These are phyloP conservation scores for Podospora sp. DNA, from an alignment of 495 filamentous ascomycete genomes.

Conservation along the genomic window DNA sequence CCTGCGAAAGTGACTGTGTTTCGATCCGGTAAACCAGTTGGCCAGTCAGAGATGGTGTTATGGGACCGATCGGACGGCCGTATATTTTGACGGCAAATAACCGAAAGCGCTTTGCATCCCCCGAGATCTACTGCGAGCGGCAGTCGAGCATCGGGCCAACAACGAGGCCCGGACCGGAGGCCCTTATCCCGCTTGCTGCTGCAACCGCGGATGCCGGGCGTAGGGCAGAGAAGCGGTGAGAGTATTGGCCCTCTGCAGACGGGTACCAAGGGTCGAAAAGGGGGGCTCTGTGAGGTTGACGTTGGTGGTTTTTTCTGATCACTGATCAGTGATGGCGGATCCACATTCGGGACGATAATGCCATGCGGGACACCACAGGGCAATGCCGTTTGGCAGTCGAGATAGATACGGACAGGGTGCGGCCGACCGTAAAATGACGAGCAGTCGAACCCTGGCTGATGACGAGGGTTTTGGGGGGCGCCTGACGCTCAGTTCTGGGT, in stretches of 20 bases:
- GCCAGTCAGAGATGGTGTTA: not conserved
- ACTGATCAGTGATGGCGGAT: conserved; percentile 1
- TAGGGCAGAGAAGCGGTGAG: conserved; percentile 18
- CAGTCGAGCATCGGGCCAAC: not conserved
- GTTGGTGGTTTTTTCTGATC: not conserved
- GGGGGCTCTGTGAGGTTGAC: not conserved
- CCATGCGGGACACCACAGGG: not conserved
- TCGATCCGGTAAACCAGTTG: not conserved
- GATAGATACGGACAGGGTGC: not conserved
- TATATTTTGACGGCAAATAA: not conserved
- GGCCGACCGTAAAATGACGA: conserved; percentile 5
- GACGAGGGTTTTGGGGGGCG: not conserved
- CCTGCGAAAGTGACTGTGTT: too few species aligned
- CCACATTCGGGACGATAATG: not conserved
- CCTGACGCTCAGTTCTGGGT: not conserved
- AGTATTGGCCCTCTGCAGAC: conserved; percentile 7
- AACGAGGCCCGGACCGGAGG: not conserved
- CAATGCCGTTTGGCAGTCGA: not conserved
- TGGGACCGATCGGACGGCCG: not conserved
- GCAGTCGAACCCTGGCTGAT: not conserved
- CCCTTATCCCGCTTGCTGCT: not conserved
- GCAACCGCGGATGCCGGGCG: conserved; percentile 5
- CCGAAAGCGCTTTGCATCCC: not conserved
- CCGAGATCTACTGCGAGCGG: not conserved
- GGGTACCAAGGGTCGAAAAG: not conserved